Conservation (phyloP, 1,284 basidiomycete genomes). For the Sanghuangporus weigelae region DNA sequence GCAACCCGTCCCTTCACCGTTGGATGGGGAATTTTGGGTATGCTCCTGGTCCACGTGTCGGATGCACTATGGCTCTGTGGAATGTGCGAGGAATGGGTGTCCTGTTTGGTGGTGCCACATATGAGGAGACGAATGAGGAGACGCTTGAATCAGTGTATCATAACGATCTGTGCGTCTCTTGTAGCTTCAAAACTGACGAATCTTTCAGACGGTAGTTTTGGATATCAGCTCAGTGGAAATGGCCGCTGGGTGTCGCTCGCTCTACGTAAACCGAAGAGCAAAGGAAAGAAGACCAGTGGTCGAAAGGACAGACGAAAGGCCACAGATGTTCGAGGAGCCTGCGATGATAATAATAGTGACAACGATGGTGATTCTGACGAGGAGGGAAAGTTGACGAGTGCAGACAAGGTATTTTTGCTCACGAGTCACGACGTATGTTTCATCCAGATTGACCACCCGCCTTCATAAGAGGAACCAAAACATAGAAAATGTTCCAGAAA, state of each 20-base stretch:
- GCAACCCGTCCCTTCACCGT: conserved; percentile 45
- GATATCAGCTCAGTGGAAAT: conserved; percentile 73
- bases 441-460: background rate
- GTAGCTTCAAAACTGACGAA: background rate
- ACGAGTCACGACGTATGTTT: too few relatives aligned
- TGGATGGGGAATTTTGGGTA: conserved; percentile 84
- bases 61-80: conserved; percentile 87
- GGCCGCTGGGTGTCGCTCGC: conserved; percentile 80
- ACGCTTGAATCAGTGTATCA: conserved; percentile 81
- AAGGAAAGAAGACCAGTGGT: conserved; percentile 36
- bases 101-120: conserved; percentile 88
- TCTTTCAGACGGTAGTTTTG: conserved; percentile 46
- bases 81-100: conserved; percentile 63
- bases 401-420: conserved; percentile 6
- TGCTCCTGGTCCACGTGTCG: conserved; percentile 66
- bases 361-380: conserved; percentile 28
- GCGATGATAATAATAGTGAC: conserved; percentile 29
- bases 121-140: conserved; percentile 86
- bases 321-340: conserved; percentile 22
- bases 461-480: background rate
- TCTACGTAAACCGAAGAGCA: conserved; percentile 61
- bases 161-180: conserved; percentile 65
- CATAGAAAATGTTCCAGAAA: background rate
- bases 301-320: conserved; percentile 38
- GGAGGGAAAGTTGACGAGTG: conserved; percentile 22